Conservation (phyloP, 1,284 basidiomycete species). For the Ganoderma multipileum region DNA sequence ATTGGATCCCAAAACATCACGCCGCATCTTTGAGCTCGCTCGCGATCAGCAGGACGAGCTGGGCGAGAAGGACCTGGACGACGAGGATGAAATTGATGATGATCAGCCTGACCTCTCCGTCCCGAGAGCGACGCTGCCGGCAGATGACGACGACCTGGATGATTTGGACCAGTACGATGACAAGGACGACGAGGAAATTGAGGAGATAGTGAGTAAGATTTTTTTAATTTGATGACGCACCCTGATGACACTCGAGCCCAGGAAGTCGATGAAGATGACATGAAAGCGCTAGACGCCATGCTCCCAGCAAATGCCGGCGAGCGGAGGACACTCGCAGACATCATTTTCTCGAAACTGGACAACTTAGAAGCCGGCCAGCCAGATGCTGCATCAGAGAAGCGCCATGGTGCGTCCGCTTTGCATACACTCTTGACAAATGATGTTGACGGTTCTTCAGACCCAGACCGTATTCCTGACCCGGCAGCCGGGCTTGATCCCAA, state of each 20-base stretch:
- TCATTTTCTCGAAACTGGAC: constrained; percentile 94
- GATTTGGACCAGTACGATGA: constrained; percentile 61
- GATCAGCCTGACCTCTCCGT: constrained; percentile 41
- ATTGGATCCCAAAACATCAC: constrained; percentile 87
- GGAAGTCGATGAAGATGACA: constrained; percentile 91
- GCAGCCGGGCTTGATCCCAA: constrained; percentile 96
- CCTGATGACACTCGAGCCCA: constrained; percentile 41
- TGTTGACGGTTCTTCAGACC: constrained; percentile 46
- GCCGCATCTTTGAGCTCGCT: constrained; percentile 92
- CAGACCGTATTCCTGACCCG: constrained; percentile 77
- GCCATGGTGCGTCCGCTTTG: constrained; percentile 52
- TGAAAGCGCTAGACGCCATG: constrained; percentile 84
- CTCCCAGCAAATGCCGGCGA: constrained; percentile 76
- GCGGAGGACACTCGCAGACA: constrained; percentile 89
- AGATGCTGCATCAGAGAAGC: constrained; percentile 61
- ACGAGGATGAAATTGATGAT: constrained; percentile 52
- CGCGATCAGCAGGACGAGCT: constrained; percentile 94
- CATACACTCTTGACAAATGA: constrained; percentile 11
- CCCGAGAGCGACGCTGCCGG: constrained; percentile 41
- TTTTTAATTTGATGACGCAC: constrained; percentile 10
- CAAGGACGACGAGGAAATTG: constrained; percentile 56
- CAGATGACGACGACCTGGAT: constrained; percentile 48
- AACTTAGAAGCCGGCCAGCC: constrained; percentile 58
- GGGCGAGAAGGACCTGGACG: constrained; percentile 56
- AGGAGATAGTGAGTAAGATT: constrained; percentile 62